phyloP scores from a whole-genome alignment of 495 filamentous ascomycete genomes.

The Penicillium simplicissimum region DNA sequence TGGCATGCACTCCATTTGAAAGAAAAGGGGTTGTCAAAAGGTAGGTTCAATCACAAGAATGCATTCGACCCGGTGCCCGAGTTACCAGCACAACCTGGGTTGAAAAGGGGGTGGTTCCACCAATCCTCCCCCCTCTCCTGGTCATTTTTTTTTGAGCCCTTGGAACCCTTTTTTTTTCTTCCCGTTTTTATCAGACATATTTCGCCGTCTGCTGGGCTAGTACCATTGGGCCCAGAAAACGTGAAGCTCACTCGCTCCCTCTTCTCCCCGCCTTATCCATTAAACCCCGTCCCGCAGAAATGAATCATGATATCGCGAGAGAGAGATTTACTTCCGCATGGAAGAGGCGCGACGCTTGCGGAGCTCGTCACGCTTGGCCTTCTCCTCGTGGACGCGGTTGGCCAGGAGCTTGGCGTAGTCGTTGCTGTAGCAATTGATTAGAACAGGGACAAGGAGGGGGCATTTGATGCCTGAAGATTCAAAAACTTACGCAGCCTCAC shows the following conservation, averaged over 20 bases:
- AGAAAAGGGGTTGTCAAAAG: conserved; percentile 36
- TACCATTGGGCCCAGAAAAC: conserved; percentile 25
- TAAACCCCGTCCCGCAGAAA: conserved; percentile 39
- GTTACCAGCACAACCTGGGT: conserved; percentile 22
- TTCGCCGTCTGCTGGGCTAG: conserved; percentile 28
- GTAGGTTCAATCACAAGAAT: conserved; percentile 35
- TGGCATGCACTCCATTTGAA: conserved; percentile 38
- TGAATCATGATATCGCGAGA: conserved; percentile 32
- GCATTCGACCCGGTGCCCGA: conserved; percentile 23
- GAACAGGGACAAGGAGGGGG: conserved; percentile 15
- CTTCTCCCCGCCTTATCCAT: conserved; percentile 25
- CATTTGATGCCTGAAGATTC: neutral
- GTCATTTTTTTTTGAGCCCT: conserved; percentile 29
- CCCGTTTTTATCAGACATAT: conserved; percentile 33
- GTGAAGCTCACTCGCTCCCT: conserved; percentile 28
- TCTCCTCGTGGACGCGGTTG: conserved; percentile 93
- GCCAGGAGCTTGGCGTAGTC: conserved; percentile 93
- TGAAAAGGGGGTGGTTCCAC: conserved; percentile 20
- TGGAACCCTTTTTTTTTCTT: neutral
- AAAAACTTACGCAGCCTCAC: conserved; percentile 93
- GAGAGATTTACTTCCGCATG: conserved; percentile 79
- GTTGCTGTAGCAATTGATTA: conserved; percentile 51
- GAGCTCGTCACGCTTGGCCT: conserved; percentile 83
- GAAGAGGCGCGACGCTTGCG: conserved; percentile 96
- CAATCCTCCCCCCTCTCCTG: conserved; percentile 21